Evolutionary conservation across 2,329 filamentous ascomycete species (phyloP), one percentile per base, ranked within the genome.

Genomic region (Herpomyces periplanetae): DNA sequence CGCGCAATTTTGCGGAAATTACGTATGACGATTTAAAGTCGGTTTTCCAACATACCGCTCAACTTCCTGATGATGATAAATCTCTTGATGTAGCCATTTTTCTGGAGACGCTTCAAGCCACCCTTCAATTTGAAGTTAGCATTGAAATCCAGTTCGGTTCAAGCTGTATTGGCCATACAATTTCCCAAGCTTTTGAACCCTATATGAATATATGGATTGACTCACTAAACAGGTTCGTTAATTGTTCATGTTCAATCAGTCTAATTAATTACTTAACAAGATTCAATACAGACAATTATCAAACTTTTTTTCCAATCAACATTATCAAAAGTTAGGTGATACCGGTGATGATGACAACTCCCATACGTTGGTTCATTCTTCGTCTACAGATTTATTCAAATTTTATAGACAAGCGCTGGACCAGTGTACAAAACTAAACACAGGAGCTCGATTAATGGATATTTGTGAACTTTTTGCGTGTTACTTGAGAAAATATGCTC

Each of bases 161-260:
- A 0, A 58, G 65, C 9, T 60, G 54, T 21, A 88, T 88, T 35
- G 63, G 66, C 21, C 69, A 85, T 21, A 61, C 68, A 3, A 87
- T 96, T 24, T 91, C 80, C 0, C 69, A 84, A 25, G 80, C 80
- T 1, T 96, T 96, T 32, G 80, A 91, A 39, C 80, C 80, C 1
- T 96, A 91, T 36, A 49, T 96, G 27, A 87, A 69, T 34, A 44
- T 96, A 3, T 96, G 80, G 80, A 71, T 96, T 2, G 75, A 91
- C 24, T 75, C 69, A 5, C 80, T 91, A 37, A 75, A 88, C 38
- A 75, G 59, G 37, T 40, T 35, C 16, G 34, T 30, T 8, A 8
- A 14, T 10, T 15, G 13, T 4, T 15, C 9, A 10, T n/a, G 9
- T 10, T 5, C 15, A 10, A 5, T 13, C 21, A 4, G 9, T 6